Conservation (phyloP, 2,329 filamentous ascomycete genomes). For the Magnaporthiopsis poae region DNA sequence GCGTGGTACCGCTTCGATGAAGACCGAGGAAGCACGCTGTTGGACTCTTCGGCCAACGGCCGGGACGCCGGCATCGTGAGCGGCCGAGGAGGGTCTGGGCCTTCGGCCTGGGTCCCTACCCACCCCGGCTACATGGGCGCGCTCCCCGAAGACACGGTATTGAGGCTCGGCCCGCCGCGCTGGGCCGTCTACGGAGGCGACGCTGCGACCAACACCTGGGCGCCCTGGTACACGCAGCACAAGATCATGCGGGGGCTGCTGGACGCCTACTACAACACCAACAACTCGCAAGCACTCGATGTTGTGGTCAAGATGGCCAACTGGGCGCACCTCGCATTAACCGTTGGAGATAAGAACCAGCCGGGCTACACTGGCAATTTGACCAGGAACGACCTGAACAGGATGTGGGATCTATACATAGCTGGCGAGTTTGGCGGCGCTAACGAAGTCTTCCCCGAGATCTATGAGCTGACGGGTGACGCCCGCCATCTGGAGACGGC, state of each 20-base stretch:
- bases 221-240: constrained; percentile 25
- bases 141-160: constrained; percentile 23
- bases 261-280: constrained; percentile 25
- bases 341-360: constrained; percentile 23
- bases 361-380: constrained; percentile 22
- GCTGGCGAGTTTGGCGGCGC: constrained; percentile 23
- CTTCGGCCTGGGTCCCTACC: constrained; percentile 20
- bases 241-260: constrained; percentile 25
- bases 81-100: constrained; percentile 11
- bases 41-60: constrained; percentile 14
- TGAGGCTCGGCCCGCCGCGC: constrained; percentile 23
- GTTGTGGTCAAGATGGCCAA: constrained; percentile 23
- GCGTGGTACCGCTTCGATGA: constrained; percentile 17
- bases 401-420: constrained; percentile 26
- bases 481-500: constrained; percentile 20
- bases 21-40: constrained; percentile 10
- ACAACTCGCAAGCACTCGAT: constrained; percentile 20
- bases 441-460: constrained; percentile 24
- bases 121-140: constrained; percentile 23
- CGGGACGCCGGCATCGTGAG: constrained; percentile 7
- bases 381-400: constrained; percentile 23
- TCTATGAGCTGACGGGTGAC: constrained; percentile 22
- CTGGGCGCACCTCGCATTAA: constrained; percentile 24
- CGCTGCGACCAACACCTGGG: constrained; percentile 22
- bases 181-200: constrained; percentile 23